Evolutionary conservation across 1,284 basidiomycete species (phyloP).

Genomic region (Fomitopsis palustris): DNA sequence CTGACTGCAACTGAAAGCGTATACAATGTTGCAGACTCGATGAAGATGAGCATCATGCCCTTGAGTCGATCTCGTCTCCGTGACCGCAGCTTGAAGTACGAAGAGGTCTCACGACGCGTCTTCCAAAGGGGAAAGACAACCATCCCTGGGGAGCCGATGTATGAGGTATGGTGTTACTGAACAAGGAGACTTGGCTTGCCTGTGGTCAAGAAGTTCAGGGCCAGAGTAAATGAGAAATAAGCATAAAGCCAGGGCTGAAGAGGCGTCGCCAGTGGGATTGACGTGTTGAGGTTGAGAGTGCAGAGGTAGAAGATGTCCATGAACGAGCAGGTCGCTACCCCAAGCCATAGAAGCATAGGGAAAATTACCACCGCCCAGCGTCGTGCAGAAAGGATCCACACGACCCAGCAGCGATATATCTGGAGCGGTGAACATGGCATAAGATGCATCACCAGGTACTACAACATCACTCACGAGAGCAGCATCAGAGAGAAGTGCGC

Average conservation of each 20-base stretch:
- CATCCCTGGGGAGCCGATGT: slow-evolving; percentile 8
- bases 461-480: slow-evolving; percentile 15
- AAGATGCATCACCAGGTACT: background rate
- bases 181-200: background rate
- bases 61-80: background rate
- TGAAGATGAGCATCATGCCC: slow-evolving; percentile 26
- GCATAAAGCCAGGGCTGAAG: background rate
- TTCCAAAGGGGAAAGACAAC: slow-evolving; percentile 35
- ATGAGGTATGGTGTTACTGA: background rate
- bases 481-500: slow-evolving; percentile 17
- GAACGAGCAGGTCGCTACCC: slow-evolving; percentile 1
- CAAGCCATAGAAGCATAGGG: slow-evolving; percentile 15
- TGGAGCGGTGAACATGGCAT: background rate
- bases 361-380: slow-evolving; percentile 7
- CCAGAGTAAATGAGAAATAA: background rate
- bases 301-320: background rate
- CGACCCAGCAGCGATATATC: slow-evolving; percentile 17
- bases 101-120: slow-evolving; percentile 6
- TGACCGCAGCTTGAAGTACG: background rate
- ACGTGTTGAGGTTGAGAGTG: background rate
- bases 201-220: background rate
- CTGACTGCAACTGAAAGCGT: slow-evolving; percentile 31
- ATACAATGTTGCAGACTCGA: slow-evolving; percentile 38
- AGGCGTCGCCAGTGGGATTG: background rate
- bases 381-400: slow-evolving; percentile 9